A percentile compares a stretch with the other conserved stretches of the same genome.
These are phyloP conservation scores for Coniochaeta sp. DNA, from an alignment of 2,329 filamentous ascomycete genomes.

Conservation along the genomic window DNA sequence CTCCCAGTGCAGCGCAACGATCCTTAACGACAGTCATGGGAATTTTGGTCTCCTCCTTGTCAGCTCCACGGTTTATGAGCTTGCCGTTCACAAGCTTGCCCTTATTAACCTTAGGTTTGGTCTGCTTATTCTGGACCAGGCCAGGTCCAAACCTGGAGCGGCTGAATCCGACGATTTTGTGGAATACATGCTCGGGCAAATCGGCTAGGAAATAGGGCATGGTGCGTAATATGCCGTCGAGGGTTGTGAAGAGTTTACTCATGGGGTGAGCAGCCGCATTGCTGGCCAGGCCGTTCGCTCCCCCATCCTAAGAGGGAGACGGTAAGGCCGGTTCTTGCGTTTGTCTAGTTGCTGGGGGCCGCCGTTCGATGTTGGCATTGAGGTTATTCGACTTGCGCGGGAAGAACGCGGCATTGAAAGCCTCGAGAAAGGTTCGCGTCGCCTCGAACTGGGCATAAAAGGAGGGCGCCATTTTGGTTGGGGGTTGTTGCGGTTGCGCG, in stretches of 20 bases:
- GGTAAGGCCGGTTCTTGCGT: background rate
- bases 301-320: background rate
- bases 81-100: background rate
- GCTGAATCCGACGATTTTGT: background rate
- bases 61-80: background rate
- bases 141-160: background rate
- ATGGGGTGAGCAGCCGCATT: background rate
- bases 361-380: background rate
- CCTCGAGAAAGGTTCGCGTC: no score
- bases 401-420: background rate
- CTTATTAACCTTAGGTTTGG: background rate
- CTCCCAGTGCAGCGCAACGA: background rate
- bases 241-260: background rate
- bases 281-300: background rate
- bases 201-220: background rate
- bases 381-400: background rate
- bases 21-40: background rate
- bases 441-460: background rate
- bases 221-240: background rate
- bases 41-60: no score
- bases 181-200: background rate
- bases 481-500: background rate
- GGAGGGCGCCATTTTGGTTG: background rate
- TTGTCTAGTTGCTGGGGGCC: background rate
- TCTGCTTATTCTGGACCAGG: background rate